Percentiles rank a stretch among this genome's conserved stretches.
phyloP scores from a whole-genome alignment of 2,329 filamentous ascomycete species.

The Nemania sp. region DNA sequence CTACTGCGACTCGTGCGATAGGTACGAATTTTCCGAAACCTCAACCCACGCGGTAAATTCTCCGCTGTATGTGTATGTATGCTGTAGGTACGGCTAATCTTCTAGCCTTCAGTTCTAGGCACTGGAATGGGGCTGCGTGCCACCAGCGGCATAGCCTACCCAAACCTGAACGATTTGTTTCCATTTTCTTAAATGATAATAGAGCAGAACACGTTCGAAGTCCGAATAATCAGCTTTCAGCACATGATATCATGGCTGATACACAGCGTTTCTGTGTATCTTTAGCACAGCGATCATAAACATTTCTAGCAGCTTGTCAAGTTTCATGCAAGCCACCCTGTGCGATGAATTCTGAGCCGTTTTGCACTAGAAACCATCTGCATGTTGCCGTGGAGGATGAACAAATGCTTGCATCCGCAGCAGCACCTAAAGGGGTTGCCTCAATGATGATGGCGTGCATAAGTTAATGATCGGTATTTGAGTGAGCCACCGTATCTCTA shows the following conservation, averaged over 20 bases:
- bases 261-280: conserved; percentile 7
- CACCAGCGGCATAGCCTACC: conserved; percentile 10
- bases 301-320: conserved; percentile 10
- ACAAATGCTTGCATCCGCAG: conserved; percentile 15
- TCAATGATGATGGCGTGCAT: conserved; percentile 18
- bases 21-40: conserved; percentile 12
- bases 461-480: conserved; percentile 7
- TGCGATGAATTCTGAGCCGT: neutral
- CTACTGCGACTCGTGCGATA: neutral
- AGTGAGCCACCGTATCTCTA: neutral
- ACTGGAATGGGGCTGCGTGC: conserved; percentile 7
- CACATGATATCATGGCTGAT: conserved; percentile 11
- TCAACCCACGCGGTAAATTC: conserved; percentile 27
- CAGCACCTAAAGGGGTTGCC: conserved; percentile 19
- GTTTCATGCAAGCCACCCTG: conserved; percentile 23
- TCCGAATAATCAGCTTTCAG: conserved; percentile 12
- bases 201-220: conserved; percentile 11
- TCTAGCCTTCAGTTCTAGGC: too few species aligned
- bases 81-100: conserved; percentile 21
- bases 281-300: conserved; percentile 9
- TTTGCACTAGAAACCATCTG: conserved; percentile 15
- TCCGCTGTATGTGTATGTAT: conserved; percentile 25
- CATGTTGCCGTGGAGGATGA: conserved; percentile 14
- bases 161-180: too few species aligned
- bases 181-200: too few species aligned